phyloP scores from a whole-genome alignment of 805 yeast species.

The Hanseniaspora nectarophila region DNA sequence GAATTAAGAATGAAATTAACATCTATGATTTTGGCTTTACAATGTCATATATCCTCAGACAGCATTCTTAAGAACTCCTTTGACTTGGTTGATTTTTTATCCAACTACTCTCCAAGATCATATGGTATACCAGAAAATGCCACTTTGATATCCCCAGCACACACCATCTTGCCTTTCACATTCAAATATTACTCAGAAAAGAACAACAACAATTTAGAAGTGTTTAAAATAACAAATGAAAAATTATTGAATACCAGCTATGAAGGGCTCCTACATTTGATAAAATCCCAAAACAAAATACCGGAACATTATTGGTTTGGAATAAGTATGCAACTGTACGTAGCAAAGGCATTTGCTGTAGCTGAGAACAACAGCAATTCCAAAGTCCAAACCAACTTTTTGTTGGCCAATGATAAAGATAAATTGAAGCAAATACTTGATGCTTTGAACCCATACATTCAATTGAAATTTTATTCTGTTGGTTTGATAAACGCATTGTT shows the following conservation, averaged over 20 bases:
- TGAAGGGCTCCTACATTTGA: conserved; percentile 37
- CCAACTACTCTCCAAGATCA: conserved; percentile 7
- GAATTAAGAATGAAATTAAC: conserved; percentile 35
- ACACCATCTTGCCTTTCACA: conserved; percentile 39
- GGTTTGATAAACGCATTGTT: conserved; percentile 51
- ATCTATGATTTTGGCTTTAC: conserved; percentile 34
- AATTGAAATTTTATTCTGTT: conserved; percentile 54
- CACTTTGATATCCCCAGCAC: neutral
- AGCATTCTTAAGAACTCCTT: conserved; percentile 33
- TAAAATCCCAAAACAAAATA: conserved; percentile 36
- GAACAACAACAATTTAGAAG: conserved; percentile 1
- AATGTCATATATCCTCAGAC: conserved; percentile 24
- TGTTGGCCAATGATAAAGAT: conserved; percentile 41
- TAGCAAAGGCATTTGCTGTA: conserved; percentile 38
- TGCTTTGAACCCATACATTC: conserved; percentile 47
- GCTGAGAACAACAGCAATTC: neutral
- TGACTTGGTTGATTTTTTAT: conserved; percentile 27
- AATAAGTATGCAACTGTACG: conserved; percentile 47
- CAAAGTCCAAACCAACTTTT: neutral
- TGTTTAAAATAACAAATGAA: conserved; percentile 8
- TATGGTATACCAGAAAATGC: neutral
- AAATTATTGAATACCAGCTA: conserved; percentile 16
- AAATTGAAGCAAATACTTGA: conserved; percentile 41
- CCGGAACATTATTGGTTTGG: conserved; percentile 57
- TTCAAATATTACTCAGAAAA: conserved; percentile 39